phyloP scores from a whole-genome alignment of 75 land plant species.

The Cryptomeria japonica region DNA sequence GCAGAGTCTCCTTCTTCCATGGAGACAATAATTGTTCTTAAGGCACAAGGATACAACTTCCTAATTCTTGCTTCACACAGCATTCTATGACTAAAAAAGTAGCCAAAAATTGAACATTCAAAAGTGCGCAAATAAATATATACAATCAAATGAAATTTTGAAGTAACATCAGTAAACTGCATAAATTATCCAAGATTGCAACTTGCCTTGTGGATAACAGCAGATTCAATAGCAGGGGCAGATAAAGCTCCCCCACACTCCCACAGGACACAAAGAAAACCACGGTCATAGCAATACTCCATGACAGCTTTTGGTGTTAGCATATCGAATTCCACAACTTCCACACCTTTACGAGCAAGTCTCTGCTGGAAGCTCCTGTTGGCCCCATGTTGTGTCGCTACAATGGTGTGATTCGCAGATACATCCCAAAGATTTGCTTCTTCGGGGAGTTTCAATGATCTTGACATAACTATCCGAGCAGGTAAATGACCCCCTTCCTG shows the following conservation, averaged over 20 bases:
- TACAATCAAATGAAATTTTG: slow-evolving; percentile 6
- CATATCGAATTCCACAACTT: slow-evolving; percentile 96
- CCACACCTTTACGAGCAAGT: slow-evolving; percentile 85
- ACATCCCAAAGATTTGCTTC: slow-evolving; percentile 88
- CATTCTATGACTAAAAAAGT: too few relatives aligned
- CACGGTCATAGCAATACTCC: slow-evolving; percentile 94
- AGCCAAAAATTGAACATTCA: neutral
- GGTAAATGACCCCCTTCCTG: slow-evolving; percentile 95
- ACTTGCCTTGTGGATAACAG: slow-evolving; percentile 91
- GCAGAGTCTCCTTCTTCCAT: too few relatives aligned
- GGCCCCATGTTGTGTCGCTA: slow-evolving; percentile 94
- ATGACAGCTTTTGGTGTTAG: slow-evolving; percentile 87
- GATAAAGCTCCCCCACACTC: slow-evolving; percentile 95
- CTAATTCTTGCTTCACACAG: too few relatives aligned
- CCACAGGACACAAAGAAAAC: slow-evolving; percentile 89
- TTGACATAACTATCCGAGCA: slow-evolving; percentile 85
- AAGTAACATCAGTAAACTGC: neutral
- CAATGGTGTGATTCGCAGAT: slow-evolving; percentile 74
- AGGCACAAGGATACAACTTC: too few relatives aligned
- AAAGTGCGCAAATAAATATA: neutral
- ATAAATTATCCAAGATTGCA: neutral
- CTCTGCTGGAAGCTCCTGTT: slow-evolving; percentile 71
- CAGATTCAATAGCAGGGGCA: slow-evolving; percentile 86
- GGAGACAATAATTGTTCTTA: too few relatives aligned
- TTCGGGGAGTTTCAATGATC: slow-evolving; percentile 79